These are phyloP conservation scores for Arachis hypogaea DNA, from an alignment of 306 rosid genomes.

Conservation along the genomic window DNA sequence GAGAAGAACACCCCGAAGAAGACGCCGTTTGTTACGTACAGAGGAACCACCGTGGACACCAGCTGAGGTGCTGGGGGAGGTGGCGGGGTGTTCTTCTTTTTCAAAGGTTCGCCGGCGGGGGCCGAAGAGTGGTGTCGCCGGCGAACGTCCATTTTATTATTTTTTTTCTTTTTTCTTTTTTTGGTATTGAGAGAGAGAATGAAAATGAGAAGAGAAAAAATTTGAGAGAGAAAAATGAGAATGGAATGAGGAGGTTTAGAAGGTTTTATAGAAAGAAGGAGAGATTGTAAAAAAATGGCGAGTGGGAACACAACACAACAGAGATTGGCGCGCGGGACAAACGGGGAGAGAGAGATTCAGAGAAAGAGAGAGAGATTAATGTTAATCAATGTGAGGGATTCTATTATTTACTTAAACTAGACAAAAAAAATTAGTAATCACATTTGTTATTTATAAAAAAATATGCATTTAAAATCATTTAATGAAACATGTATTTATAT, in stretches of 20 bases:
- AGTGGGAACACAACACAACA: not conserved
- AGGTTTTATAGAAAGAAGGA: slow-evolving; percentile 7
- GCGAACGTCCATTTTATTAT: slow-evolving; percentile 58
- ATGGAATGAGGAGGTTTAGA: not conserved
- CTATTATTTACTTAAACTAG: no score
- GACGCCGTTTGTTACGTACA: slow-evolving; percentile 60
- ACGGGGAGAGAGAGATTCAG: no score
- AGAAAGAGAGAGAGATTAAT: no score
- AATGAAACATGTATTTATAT: no score
- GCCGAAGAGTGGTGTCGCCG: slow-evolving; percentile 43
- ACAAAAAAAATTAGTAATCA: no score
- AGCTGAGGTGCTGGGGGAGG: slow-evolving; percentile 27
- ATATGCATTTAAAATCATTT: no score
- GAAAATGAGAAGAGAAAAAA: not conserved
- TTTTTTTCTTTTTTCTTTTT: no score
- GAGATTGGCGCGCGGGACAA: no score
- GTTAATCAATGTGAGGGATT: no score
- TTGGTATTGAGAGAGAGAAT: no score
- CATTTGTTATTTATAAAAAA: no score
- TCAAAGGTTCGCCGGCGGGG: slow-evolving; percentile 32
- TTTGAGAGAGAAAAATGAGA: not conserved
- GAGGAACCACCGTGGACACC: slow-evolving; percentile 42
- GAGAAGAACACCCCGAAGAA: slow-evolving; percentile 83
- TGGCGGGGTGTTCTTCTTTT: slow-evolving; percentile 21
- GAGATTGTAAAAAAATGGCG: slow-evolving; percentile 4